Evolutionary conservation across 2,329 filamentous ascomycete genomes (phyloP).

Genomic region (Laburnicola sp.): DNA sequence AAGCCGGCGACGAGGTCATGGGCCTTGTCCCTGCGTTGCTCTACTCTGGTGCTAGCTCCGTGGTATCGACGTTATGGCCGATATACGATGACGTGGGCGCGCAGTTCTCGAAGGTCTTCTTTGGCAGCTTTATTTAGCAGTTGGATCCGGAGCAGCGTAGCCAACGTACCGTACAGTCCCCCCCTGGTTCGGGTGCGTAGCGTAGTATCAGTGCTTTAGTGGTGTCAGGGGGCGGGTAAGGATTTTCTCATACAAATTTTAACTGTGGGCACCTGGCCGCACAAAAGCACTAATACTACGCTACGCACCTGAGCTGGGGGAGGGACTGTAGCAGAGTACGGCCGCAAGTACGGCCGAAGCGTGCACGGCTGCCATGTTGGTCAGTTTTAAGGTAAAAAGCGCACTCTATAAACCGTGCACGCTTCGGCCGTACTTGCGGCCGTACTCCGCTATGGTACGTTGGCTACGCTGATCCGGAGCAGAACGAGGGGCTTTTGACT

Average conservation of each 20-base stretch:
- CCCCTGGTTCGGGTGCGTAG: background rate
- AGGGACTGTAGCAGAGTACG: too few relatives aligned
- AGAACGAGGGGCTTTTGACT: background rate
- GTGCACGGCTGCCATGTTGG: too few relatives aligned
- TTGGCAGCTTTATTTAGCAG: background rate
- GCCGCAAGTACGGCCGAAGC: too few relatives aligned
- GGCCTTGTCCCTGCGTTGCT: slow-evolving; percentile 11
- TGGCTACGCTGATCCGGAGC: background rate
- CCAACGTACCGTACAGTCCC: too few relatives aligned
- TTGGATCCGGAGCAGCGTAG: background rate
- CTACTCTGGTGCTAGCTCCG: slow-evolving; percentile 8
- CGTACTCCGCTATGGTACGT: too few relatives aligned
- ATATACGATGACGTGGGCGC: background rate
- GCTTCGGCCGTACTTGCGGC: too few relatives aligned
- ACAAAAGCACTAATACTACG: too few relatives aligned
- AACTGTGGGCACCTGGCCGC: too few relatives aligned
- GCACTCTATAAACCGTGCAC: too few relatives aligned
- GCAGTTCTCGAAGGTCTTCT: background rate
- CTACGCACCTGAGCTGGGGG: too few relatives aligned
- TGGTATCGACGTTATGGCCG: slow-evolving; percentile 7
- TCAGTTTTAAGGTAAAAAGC: too few relatives aligned
- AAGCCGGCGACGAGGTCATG: slow-evolving; percentile 10
- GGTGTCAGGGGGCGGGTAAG: background rate
- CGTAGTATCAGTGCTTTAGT: background rate
- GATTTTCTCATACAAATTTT: too few relatives aligned